These are phyloP conservation scores for Coniferiporia weirii DNA, from an alignment of 1,284 basidiomycete species.

Conservation along the genomic window DNA sequence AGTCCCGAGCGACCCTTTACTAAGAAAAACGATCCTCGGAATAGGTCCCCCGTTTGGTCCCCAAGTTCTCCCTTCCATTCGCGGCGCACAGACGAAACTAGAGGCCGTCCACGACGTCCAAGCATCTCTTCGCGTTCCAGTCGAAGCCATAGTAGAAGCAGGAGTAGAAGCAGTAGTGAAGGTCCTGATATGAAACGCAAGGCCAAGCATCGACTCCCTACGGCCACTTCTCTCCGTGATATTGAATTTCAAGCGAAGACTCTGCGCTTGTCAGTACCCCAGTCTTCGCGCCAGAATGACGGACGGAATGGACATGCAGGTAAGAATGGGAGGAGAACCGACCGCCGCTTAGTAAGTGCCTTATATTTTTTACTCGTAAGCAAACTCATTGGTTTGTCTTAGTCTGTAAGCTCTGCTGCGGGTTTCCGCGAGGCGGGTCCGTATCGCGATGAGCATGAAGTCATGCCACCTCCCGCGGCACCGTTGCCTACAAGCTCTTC, in stretches of 20 bases:
- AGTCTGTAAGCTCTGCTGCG: conserved; percentile 15
- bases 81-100: conserved; percentile 22
- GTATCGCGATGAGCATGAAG: conserved; percentile 21
- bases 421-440: conserved; percentile 20
- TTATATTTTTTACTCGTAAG: not conserved
- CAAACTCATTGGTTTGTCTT: not conserved
- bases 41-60: conserved; percentile 5
- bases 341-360: not conserved
- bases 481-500: conserved; percentile 10
- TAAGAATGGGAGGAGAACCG: not conserved
- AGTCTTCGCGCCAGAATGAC: not conserved
- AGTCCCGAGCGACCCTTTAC: conserved; percentile 3
- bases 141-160: conserved; percentile 45
- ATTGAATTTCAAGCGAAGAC: conserved; percentile 27
- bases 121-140: conserved; percentile 43
- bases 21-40: not conserved
- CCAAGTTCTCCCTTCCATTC: conserved; percentile 12
- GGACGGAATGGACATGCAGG: not conserved
- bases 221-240: conserved; percentile 39
- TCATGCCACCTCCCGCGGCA: conserved; percentile 23
- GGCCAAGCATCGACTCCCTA: conserved; percentile 59
- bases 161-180: conserved; percentile 48
- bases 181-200: conserved; percentile 46
- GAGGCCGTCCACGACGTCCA: conserved; percentile 32
- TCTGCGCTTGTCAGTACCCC: conserved; percentile 6